A percentile compares a stretch with the other conserved stretches of the same genome.
Conservation (phyloP, 352 stramenopile species). For the Plasmopara muralis region DNA sequence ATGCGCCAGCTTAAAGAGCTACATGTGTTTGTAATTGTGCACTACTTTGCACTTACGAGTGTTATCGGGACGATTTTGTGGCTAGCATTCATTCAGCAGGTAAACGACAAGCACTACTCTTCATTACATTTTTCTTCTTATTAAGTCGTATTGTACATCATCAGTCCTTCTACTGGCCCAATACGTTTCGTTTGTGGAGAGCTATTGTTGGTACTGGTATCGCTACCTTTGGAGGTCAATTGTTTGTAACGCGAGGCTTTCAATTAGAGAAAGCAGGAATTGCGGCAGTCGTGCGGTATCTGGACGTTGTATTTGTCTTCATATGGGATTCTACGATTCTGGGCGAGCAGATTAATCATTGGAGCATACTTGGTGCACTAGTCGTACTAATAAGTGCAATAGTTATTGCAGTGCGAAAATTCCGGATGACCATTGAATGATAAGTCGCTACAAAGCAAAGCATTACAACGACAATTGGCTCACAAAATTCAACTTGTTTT, state of each 20-base stretch:
- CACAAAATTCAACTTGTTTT: background rate
- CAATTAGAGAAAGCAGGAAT: slow-evolving; percentile 62
- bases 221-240: slow-evolving; percentile 47
- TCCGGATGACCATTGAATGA: slow-evolving; percentile 11
- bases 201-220: slow-evolving; percentile 36
- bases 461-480: background rate
- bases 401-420: slow-evolving; percentile 42
- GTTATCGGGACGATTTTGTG: slow-evolving; percentile 31
- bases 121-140: background rate
- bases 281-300: slow-evolving; percentile 58
- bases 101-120: slow-evolving; percentile 6
- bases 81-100: slow-evolving; percentile 36
- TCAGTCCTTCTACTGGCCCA: slow-evolving; percentile 23
- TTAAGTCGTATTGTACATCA: background rate
- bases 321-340: slow-evolving; percentile 55
- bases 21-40: slow-evolving; percentile 40
- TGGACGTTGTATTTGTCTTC: slow-evolving; percentile 72
- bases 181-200: slow-evolving; percentile 34
- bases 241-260: slow-evolving; percentile 60
- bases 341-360: slow-evolving; percentile 45
- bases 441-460: slow-evolving; percentile 4
- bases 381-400: slow-evolving; percentile 51
- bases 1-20: slow-evolving; percentile 43
- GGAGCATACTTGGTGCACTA: slow-evolving; percentile 45
- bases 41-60: slow-evolving; percentile 57